Conservation (phyloP, 495 filamentous ascomycete genomes). For the Penicillium simplicissimum region DNA sequence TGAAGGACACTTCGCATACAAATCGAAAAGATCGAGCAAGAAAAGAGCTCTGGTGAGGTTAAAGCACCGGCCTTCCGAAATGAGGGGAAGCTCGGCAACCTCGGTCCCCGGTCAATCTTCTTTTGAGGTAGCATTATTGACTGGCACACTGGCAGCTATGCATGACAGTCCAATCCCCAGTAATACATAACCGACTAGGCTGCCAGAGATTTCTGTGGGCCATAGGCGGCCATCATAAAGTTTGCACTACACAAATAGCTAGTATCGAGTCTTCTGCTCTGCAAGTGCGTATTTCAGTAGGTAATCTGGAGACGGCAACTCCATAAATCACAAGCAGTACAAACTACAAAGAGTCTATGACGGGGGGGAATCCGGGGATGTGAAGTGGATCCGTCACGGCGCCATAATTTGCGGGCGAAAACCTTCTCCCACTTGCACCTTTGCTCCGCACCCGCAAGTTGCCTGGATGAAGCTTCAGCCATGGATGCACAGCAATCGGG, state of each 20-base stretch:
- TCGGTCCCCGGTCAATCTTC: constrained; percentile 9
- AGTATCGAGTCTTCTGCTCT: too few relatives aligned
- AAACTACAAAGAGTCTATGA: neutral
- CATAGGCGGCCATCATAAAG: neutral
- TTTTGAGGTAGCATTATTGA: neutral
- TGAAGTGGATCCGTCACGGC: neutral
- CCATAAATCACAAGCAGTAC: too few relatives aligned
- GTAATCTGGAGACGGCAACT: too few relatives aligned
- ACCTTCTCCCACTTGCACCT: neutral
- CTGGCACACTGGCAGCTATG: neutral
- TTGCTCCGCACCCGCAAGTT: constrained; percentile 8
- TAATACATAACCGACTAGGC: neutral
- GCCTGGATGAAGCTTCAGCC: constrained; percentile 36
- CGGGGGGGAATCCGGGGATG: neutral
- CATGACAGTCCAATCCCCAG: too few relatives aligned
- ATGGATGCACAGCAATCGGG: constrained; percentile 26
- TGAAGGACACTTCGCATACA: neutral
- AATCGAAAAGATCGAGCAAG: neutral
- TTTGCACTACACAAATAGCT: neutral
- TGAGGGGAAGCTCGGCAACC: constrained; percentile 18
- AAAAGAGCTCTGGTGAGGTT: neutral
- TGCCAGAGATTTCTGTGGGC: neutral
- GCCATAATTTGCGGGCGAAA: neutral
- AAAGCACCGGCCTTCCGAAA: neutral
- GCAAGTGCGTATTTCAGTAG: too few relatives aligned